A percentile compares a stretch with the other conserved stretches of the same genome.
Conservation (phyloP, 148 eudicot species). For the Persicaria maculosa region DNA sequence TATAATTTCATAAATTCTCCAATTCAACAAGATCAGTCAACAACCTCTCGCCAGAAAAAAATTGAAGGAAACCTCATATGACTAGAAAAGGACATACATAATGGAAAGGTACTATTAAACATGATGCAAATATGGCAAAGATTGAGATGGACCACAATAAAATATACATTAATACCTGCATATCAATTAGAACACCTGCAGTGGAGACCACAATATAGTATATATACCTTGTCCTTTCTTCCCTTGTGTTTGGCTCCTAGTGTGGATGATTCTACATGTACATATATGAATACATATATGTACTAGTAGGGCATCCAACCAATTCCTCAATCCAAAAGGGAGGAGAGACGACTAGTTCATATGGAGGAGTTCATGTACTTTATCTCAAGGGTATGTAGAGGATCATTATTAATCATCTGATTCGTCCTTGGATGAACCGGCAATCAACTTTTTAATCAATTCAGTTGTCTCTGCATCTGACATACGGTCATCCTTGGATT, state of each 20-base stretch:
- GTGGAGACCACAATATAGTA: conserved; percentile 8
- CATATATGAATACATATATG: background rate
- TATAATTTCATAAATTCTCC: too few species aligned
- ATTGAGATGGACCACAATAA: conserved; percentile 7
- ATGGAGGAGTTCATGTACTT: background rate
- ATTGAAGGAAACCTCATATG: too few species aligned
- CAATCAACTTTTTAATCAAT: conserved; percentile 59
- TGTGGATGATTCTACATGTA: background rate
- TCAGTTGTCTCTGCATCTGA: conserved; percentile 58
- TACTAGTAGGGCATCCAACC: background rate
- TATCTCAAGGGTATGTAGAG: background rate
- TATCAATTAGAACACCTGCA: background rate
- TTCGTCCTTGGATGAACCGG: conserved; percentile 35
- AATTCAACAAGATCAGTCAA: too few species aligned
- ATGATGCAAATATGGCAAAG: background rate
- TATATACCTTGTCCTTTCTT: background rate
- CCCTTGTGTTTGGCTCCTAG: conserved; percentile 12
- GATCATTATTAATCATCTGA: conserved; percentile 23
- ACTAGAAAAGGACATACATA: too few species aligned
- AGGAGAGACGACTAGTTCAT: background rate
- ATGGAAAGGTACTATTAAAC: background rate
- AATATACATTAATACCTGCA: background rate
- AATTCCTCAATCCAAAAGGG: too few species aligned
- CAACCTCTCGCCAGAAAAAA: too few species aligned
- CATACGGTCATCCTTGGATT: conserved; percentile 40